Evolutionary conservation across 768 basidiomycete genomes (phyloP).

Genomic region (Rhizopogon vinicolor): DNA sequence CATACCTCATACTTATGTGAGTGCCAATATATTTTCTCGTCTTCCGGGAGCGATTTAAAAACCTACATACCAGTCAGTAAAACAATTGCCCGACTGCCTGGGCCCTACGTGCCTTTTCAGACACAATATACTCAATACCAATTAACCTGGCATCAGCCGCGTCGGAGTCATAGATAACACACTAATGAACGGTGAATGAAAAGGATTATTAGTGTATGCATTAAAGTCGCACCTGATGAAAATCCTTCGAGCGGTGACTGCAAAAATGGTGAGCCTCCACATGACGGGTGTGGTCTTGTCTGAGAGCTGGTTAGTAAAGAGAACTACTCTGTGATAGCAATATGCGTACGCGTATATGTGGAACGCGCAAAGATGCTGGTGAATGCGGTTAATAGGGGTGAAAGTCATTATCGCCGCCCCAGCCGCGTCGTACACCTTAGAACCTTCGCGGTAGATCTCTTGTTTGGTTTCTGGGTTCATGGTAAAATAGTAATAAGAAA

Average conservation of each 20-base stretch:
- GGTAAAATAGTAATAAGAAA: neutral
- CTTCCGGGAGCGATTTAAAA: slow-evolving; percentile 36
- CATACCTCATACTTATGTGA: slow-evolving; percentile 44
- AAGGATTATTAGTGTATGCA: neutral
- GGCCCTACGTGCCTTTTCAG: slow-evolving; percentile 27
- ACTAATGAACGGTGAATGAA: slow-evolving; percentile 20
- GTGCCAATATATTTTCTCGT: slow-evolving; percentile 51
- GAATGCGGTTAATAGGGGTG: slow-evolving; percentile 28
- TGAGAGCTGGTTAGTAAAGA: slow-evolving; percentile 4
- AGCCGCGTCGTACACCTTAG: slow-evolving; percentile 20
- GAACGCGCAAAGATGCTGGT: slow-evolving; percentile 30
- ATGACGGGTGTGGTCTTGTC: slow-evolving; percentile 27
- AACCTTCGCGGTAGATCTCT: slow-evolving; percentile 18
- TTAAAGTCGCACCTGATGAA: slow-evolving; percentile 34
- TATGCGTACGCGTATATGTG: slow-evolving; percentile 27
- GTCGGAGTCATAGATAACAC: slow-evolving; percentile 39
- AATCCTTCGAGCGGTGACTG: slow-evolving; percentile 30
- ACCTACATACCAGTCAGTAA: slow-evolving; percentile 13
- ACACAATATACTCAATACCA: slow-evolving; percentile 50
- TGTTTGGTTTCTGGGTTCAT: slow-evolving; percentile 26
- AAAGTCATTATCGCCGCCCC: slow-evolving; percentile 26
- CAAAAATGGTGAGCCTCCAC: slow-evolving; percentile 44
- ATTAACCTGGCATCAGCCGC: slow-evolving; percentile 41
- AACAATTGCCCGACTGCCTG: neutral
- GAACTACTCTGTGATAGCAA: neutral